phyloP scores from a whole-genome alignment of 306 rosid species.

The Glycyrrhiza uralensis region DNA sequence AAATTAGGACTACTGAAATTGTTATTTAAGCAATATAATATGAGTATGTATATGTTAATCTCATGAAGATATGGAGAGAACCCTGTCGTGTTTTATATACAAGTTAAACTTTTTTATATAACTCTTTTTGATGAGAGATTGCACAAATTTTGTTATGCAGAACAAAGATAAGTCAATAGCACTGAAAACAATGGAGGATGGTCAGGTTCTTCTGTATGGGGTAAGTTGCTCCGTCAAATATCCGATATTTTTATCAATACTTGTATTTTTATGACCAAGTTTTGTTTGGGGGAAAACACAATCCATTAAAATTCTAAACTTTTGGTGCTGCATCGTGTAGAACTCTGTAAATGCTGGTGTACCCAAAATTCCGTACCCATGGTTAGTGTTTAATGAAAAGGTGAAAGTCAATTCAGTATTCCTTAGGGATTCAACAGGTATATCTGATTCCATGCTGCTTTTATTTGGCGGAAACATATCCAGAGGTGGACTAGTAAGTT shows the following conservation, averaged over 20 bases:
- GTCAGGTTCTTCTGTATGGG: conserved; percentile 84
- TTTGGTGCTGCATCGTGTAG: conserved; percentile 42
- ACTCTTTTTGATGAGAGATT: conserved; percentile 15
- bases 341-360: conserved; percentile 84
- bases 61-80: neutral
- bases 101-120: conserved; percentile 2
- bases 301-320: conserved; percentile 27
- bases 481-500: conserved; percentile 73
- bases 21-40: neutral
- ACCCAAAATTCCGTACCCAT: conserved; percentile 78
- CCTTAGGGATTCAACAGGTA: conserved; percentile 90
- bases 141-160: conserved; percentile 50
- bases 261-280: conserved; percentile 14
- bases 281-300: conserved; percentile 18
- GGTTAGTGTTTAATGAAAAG: conserved; percentile 96
- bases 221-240: conserved; percentile 49
- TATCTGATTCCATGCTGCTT: conserved; percentile 85
- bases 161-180: conserved; percentile 82
- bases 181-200: conserved; percentile 97
- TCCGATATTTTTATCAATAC: conserved; percentile 2
- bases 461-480: conserved; percentile 84
- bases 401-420: conserved; percentile 92
- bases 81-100: conserved; percentile 18
- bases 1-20: neutral
- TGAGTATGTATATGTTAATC: neutral